A percentile compares a stretch with the other conserved stretches of the same genome.
Evolutionary conservation across 805 yeast species (phyloP).

Genomic region (Ogataea philodendri): DNA sequence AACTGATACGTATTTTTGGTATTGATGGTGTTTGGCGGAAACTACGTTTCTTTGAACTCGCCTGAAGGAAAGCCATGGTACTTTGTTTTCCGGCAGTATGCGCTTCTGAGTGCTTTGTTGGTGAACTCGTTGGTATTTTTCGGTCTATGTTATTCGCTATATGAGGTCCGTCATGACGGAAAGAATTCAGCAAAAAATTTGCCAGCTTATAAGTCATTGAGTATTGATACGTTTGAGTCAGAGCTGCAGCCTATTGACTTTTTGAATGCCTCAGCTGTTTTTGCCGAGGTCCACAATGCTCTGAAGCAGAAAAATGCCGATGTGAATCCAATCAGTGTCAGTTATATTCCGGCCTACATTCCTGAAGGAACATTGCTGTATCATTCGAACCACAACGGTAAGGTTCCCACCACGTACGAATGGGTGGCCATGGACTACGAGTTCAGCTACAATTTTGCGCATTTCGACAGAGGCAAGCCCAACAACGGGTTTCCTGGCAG

Average conservation of each 20-base stretch:
- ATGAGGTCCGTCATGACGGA: too few species aligned
- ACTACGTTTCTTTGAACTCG: constrained; percentile 1
- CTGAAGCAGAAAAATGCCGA: constrained; percentile 51
- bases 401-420: constrained; percentile 47
- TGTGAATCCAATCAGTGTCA: constrained; percentile 54
- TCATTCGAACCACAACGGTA: constrained; percentile 44
- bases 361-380: constrained; percentile 59
- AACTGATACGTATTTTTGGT: neutral
- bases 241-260: constrained; percentile 37
- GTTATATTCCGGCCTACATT: constrained; percentile 57
- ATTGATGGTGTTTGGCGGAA: constrained; percentile 3
- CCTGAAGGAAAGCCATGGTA: neutral
- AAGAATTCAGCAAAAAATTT: too few species aligned
- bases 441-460: constrained; percentile 51
- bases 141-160: neutral
- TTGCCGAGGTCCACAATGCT: constrained; percentile 54
- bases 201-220: constrained; percentile 2
- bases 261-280: constrained; percentile 51
- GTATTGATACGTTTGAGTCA: constrained; percentile 25
- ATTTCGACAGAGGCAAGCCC: constrained; percentile 20
- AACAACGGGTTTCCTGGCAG: constrained; percentile 1
- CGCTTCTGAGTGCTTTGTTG: constrained; percentile 2
- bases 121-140: constrained; percentile 3
- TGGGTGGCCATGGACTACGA: constrained; percentile 69
- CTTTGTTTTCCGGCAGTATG: constrained; percentile 1